These are phyloP conservation scores for Cladobotryum protrusum DNA, from an alignment of 2,329 filamentous ascomycete species.

Conservation along the genomic window DNA sequence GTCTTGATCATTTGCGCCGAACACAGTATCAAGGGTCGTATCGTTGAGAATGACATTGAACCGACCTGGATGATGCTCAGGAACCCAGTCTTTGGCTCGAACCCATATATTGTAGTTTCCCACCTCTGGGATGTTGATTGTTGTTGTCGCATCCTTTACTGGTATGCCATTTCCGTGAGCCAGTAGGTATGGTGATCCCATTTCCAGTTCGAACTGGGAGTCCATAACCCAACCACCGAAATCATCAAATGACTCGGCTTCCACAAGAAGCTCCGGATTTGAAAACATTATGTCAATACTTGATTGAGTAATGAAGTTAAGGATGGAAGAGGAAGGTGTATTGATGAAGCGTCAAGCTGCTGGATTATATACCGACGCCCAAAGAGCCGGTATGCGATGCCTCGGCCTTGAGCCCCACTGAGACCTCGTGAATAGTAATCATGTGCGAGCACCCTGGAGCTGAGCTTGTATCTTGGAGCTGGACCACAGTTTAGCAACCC, in stretches of 20 bases:
- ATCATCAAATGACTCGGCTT: constrained; percentile 1
- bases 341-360: too few species aligned
- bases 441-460: too few species aligned
- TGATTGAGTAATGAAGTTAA: too few species aligned
- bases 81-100: constrained; percentile 5
- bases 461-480: too few species aligned
- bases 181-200: constrained; percentile 1
- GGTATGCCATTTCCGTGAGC: constrained; percentile 2
- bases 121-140: background rate
- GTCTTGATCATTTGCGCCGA: background rate
- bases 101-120: constrained; percentile 1
- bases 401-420: too few species aligned
- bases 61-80: background rate
- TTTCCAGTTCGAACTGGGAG: constrained; percentile 3
- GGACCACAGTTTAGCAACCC: too few species aligned
- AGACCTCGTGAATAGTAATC: too few species aligned
- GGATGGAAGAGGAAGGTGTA: too few species aligned
- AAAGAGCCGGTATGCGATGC: too few species aligned
- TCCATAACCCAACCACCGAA: constrained; percentile 2
- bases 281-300: background rate
- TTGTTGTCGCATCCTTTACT: background rate
- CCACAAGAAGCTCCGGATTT: background rate
- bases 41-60: background rate
- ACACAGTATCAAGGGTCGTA: background rate
- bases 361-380: too few species aligned